Percentiles rank a stretch among this genome's conserved stretches.
These are phyloP conservation scores for Leishmania gerbilli DNA, from an alignment of 208 protist species.

Conservation along the genomic window DNA sequence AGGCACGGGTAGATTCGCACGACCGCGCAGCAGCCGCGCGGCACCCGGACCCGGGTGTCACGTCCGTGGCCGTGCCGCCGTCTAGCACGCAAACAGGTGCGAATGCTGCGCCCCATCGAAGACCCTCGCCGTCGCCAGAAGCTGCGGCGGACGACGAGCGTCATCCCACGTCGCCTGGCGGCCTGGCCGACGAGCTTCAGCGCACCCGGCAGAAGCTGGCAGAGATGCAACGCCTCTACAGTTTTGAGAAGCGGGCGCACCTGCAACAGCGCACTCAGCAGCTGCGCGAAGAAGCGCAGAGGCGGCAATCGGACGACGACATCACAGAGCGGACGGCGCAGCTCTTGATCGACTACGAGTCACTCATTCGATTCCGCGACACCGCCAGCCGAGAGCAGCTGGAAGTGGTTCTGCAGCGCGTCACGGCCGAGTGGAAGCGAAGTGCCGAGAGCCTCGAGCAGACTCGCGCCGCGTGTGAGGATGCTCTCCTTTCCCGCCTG, in stretches of 20 bases:
- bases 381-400: conserved; percentile 18
- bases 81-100: neutral
- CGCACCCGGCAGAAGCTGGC: conserved; percentile 21
- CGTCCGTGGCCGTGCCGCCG: neutral
- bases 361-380: conserved; percentile 21
- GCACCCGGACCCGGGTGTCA: neutral
- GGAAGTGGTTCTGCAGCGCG: conserved; percentile 15
- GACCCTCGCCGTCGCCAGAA: neutral
- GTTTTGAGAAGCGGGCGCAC: conserved; percentile 27
- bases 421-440: conserved; percentile 26
- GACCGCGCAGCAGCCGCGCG: neutral
- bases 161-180: neutral
- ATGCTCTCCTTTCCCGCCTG: conserved; percentile 3
- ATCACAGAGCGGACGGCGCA: conserved; percentile 18
- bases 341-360: conserved; percentile 29
- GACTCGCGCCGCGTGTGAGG: conserved; percentile 16
- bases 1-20: neutral
- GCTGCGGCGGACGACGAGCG: neutral
- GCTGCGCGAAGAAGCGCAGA: conserved; percentile 24
- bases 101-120: neutral
- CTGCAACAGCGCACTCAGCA: conserved; percentile 31
- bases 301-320: conserved; percentile 13
- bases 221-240: conserved; percentile 28
- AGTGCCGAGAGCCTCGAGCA: conserved; percentile 16
- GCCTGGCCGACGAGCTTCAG: conserved; percentile 18